A percentile compares a stretch with the other conserved stretches of the same genome.
phyloP scores from a whole-genome alignment of 495 filamentous ascomycete genomes.

The Xylaria acuta region DNA sequence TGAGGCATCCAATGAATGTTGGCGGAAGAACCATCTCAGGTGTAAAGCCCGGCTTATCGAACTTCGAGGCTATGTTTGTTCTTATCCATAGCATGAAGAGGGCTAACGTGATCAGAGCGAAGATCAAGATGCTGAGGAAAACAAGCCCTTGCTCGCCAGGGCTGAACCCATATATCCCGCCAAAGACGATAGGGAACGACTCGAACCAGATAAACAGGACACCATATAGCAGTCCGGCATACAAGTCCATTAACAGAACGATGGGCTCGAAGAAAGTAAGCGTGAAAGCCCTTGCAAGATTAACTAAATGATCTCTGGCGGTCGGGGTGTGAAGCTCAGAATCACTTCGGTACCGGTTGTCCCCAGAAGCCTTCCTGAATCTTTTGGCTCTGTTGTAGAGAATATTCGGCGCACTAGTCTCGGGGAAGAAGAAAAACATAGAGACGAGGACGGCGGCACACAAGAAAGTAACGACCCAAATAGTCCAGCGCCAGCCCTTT shows the following conservation, averaged over 20 bases:
- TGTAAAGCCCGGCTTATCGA: slow-evolving; percentile 28
- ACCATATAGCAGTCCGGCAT: slow-evolving; percentile 72
- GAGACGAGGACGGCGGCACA: slow-evolving; percentile 30
- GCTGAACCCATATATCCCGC: slow-evolving; percentile 67
- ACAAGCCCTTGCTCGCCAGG: slow-evolving; percentile 42
- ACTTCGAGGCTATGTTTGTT: slow-evolving; percentile 10
- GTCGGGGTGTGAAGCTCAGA: slow-evolving; percentile 42
- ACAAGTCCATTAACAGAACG: slow-evolving; percentile 50
- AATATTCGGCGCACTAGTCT: slow-evolving; percentile 44
- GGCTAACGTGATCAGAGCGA: slow-evolving; percentile 31
- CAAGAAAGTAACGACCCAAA: slow-evolving; percentile 38
- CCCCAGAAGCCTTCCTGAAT: slow-evolving; percentile 38
- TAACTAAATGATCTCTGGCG: slow-evolving; percentile 33
- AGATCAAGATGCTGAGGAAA: slow-evolving; percentile 40
- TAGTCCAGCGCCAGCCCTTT: slow-evolving; percentile 42
- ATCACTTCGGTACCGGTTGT: slow-evolving; percentile 38
- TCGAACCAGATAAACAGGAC: slow-evolving; percentile 86
- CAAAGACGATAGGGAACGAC: slow-evolving; percentile 76
- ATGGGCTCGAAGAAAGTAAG: slow-evolving; percentile 44
- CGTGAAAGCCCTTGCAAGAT: slow-evolving; percentile 43
- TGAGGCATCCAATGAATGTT: slow-evolving; percentile 47
- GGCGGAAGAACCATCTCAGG: slow-evolving; percentile 41
- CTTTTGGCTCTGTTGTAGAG: slow-evolving; percentile 44
- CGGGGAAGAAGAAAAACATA: slow-evolving; percentile 42
- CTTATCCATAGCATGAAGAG: slow-evolving; percentile 42